Evolutionary conservation across 345 rosid genomes (phyloP), one percentile per base, ranked within the genome.

Genomic region (Pseudoturritis turrita): DNA sequence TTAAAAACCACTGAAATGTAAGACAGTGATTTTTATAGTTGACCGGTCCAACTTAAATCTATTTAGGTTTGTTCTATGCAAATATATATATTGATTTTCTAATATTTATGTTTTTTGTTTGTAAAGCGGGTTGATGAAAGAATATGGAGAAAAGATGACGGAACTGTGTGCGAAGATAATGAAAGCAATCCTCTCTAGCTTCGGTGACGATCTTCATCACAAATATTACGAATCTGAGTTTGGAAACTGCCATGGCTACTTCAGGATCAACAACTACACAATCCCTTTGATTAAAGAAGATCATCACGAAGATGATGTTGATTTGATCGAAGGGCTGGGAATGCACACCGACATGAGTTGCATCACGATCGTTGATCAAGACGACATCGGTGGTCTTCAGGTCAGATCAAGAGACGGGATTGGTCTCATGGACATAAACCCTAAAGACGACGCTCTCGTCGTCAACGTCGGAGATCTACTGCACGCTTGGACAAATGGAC

Each of bases 321-420:
- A 53, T 25, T 79, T 83, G 65, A 78, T 83, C 26, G 96, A 92
- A 75, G 95, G 96, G 28, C 87, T 88, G 0, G 95, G 96, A 59
- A 84, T 85, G 90, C 96, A 88, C 79, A 89, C 92, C 0, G 96
- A 92, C 55, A 89, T 89, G 98, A 89, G 97, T 37, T 91, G 97
- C 59, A 81, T 88, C 72, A 88, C 96, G 18, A 81, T 88, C 4
- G 84, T 90, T 39, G 80, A 83, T 73, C 98, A 88, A 73, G 92
- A 86, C 23, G 88, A 82, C 63, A 80, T 68, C 8, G 94, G 94
- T 5, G 97, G 97, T 22, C 88, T 91, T 12, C 97, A 92, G 44
- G 83, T 92, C 68, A 83, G 86, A 71, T 77, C 87, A 0, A 83
- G 73, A 68, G 83, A 80, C 7, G 90, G 90, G 69, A 73, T 28